A percentile compares a stretch with the other conserved stretches of the same genome.
Conservation (phyloP, 441 rosid genomes). For the Populus hybrid region DNA sequence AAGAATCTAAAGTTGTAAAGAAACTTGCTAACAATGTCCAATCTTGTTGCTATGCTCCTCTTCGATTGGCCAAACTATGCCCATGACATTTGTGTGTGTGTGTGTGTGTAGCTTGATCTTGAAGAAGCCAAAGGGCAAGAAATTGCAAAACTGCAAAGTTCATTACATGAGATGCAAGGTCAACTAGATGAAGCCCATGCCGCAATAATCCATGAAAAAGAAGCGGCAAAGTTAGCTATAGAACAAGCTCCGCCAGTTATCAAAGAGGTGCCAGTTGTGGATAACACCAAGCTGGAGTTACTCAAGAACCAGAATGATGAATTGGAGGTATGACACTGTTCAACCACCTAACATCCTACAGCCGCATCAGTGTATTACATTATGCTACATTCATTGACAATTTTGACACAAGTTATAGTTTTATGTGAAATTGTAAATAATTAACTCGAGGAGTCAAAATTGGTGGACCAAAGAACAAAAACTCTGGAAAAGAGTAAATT, state of each 20-base stretch:
- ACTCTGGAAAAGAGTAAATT: no score
- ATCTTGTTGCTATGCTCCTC: background rate
- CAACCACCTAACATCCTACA: background rate
- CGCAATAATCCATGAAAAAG: constrained; percentile 45
- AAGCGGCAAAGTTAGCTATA: constrained; percentile 56
- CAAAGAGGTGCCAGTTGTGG: constrained; percentile 61
- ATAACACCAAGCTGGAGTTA: constrained; percentile 44
- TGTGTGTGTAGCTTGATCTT: constrained; percentile 47
- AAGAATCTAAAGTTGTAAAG: background rate
- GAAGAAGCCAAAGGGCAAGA: constrained; percentile 71
- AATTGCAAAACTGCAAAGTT: constrained; percentile 42
- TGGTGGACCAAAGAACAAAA: no score
- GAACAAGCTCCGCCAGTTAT: constrained; percentile 66
- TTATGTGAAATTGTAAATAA: no score
- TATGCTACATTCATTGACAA: background rate
- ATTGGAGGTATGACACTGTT: constrained; percentile 39
- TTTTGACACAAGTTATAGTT: background rate
- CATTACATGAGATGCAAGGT: constrained; percentile 44
- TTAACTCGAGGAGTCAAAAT: background rate
- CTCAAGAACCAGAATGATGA: constrained; percentile 41
- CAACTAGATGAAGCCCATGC: constrained; percentile 51
- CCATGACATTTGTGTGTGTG: background rate
- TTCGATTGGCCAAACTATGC: background rate
- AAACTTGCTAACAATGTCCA: background rate
- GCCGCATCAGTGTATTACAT: background rate